These are phyloP conservation scores for Lachnum nothofagi DNA, from an alignment of 2,329 filamentous ascomycete genomes.

Conservation along the genomic window DNA sequence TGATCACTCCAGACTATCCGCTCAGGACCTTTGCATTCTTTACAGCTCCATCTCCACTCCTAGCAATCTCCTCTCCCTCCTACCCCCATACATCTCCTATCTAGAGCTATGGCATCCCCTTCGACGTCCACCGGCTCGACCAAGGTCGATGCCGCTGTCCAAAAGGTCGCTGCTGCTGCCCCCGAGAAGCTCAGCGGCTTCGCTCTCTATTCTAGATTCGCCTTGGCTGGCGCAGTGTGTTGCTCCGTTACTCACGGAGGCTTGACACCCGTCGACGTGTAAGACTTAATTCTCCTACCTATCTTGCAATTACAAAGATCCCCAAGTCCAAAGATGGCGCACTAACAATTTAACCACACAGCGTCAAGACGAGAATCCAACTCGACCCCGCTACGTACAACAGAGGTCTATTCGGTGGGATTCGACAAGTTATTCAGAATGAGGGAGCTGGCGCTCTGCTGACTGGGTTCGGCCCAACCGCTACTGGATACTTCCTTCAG, in stretches of 20 bases:
- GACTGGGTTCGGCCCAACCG: conserved; percentile 80
- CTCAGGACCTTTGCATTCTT: conserved; percentile 12
- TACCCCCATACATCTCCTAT: conserved; percentile 12
- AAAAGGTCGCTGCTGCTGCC: conserved; percentile 29
- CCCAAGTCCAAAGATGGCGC: conserved; percentile 11
- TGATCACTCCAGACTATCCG: conserved; percentile 1
- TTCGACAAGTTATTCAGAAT: conserved; percentile 76
- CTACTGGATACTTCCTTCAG: conserved; percentile 89
- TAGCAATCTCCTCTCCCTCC: conserved; percentile 15
- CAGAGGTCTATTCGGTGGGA: conserved; percentile 77
- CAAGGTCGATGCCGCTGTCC: conserved; percentile 32
- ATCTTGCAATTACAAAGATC: neutral
- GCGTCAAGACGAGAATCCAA: conserved; percentile 94
- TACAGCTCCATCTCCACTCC: conserved; percentile 21
- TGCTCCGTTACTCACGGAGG: conserved; percentile 96
- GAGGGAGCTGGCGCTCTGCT: conserved; percentile 83
- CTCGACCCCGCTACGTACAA: conserved; percentile 88
- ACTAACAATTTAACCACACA: conserved; percentile 37
- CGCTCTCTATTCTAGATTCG: conserved; percentile 88
- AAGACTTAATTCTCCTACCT: conserved; percentile 46
- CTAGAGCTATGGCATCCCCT: conserved; percentile 21
- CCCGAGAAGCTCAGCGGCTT: conserved; percentile 53
- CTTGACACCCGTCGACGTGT: conserved; percentile 99
- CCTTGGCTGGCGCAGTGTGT: conserved; percentile 95
- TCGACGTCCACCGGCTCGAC: conserved; percentile 28